A percentile compares a stretch with the other conserved stretches of the same genome.
Conservation (phyloP, 73 alveolate genomes). For the Uronychia setigera region DNA sequence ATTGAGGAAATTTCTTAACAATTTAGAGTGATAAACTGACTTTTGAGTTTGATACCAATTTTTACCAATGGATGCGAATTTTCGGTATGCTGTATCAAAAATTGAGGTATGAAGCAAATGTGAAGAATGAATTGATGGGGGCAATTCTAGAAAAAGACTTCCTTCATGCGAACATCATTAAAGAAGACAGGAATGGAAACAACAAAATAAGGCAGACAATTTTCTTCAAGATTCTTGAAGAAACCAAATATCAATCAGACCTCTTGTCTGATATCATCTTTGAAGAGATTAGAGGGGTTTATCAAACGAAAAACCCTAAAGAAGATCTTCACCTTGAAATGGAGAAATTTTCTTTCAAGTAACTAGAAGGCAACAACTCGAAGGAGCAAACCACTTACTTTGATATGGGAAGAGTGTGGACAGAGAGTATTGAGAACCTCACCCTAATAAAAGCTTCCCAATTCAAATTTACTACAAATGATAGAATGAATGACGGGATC, state of each 20-base stretch:
- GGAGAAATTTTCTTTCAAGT: background rate
- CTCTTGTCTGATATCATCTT: background rate
- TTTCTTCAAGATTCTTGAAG: background rate
- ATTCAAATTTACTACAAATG: background rate
- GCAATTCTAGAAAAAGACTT: slow-evolving; percentile 41
- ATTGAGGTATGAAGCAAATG: slow-evolving; percentile 38
- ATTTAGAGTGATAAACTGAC: background rate
- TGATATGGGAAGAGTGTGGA: background rate
- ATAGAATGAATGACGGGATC: background rate
- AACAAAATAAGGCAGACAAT: background rate
- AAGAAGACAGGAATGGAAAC: background rate
- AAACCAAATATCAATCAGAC: background rate
- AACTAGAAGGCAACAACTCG: background rate
- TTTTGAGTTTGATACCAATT: background rate
- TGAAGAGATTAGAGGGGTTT: background rate
- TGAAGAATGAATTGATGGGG: slow-evolving; percentile 39
- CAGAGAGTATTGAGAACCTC: background rate
- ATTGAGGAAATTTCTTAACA: background rate
- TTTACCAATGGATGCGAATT: slow-evolving; percentile 18
- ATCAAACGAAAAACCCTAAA: background rate
- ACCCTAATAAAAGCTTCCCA: background rate
- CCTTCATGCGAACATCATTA: slow-evolving; percentile 11
- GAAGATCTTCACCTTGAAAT: background rate
- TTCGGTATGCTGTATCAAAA: slow-evolving; percentile 11
- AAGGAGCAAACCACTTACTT: background rate